Percentiles rank a stretch among this genome's conserved stretches.
Evolutionary conservation across 164 flowering plant genomes (phyloP).

Genomic region (Vitis rotundifolia): DNA sequence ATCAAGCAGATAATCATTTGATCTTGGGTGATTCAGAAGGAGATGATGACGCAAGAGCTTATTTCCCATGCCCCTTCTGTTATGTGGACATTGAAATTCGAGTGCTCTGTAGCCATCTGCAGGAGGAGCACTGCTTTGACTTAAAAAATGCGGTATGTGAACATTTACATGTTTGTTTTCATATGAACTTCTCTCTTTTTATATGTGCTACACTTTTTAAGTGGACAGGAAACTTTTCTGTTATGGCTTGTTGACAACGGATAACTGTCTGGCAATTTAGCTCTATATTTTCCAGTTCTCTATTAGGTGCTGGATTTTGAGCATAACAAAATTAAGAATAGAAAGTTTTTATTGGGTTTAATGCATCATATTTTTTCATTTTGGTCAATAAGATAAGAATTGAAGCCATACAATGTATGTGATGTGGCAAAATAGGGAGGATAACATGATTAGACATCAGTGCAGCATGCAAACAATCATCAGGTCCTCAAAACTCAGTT

Average conservation of each 20-base stretch:
- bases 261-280: too few species aligned
- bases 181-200: neutral
- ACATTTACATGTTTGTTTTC: neutral
- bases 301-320: too few species aligned
- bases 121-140: constrained; percentile 91
- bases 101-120: constrained; percentile 59
- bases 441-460: neutral
- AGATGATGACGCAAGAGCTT: constrained; percentile 57
- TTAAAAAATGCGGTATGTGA: constrained; percentile 62
- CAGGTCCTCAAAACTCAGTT: neutral
- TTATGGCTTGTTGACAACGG: too few species aligned
- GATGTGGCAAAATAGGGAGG: neutral
- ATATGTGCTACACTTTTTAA: neutral
- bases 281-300: too few species aligned
- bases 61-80: constrained; percentile 87
- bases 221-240: too few species aligned
- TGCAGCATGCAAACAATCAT: constrained; percentile 1
- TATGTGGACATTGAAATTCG: constrained; percentile 72
- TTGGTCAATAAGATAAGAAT: neutral
- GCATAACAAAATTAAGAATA: neutral
- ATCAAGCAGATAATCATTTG: constrained; percentile 36
- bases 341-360: neutral
- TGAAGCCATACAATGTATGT: neutral
- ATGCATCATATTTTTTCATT: neutral
- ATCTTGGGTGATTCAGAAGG: constrained; percentile 50